A percentile compares a stretch with the other conserved stretches of the same genome.
phyloP scores from a whole-genome alignment of 2,329 filamentous ascomycete genomes.

The Fusarium fujikuroi region DNA sequence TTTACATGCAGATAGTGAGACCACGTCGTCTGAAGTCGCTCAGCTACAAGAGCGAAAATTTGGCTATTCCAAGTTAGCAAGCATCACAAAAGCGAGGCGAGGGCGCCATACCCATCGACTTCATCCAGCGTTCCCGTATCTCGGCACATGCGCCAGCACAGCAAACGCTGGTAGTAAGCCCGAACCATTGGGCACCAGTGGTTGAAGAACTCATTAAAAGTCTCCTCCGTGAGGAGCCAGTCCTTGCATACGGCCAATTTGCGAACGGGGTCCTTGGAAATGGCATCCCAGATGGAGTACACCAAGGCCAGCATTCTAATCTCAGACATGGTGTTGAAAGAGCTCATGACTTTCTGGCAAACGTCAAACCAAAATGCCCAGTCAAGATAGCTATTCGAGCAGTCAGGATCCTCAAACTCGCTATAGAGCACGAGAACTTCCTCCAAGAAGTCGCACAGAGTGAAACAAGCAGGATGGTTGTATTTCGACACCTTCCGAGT shows the following conservation, averaged over 20 bases:
- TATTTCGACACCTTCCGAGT: slow-evolving; percentile 81
- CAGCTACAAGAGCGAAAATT: slow-evolving; percentile 74
- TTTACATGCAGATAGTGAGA: slow-evolving; percentile 81
- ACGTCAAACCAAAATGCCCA: slow-evolving; percentile 90
- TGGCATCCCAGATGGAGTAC: slow-evolving; percentile 81
- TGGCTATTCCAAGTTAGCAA: slow-evolving; percentile 58
- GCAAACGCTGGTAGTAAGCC: slow-evolving; percentile 88
- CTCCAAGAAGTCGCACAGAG: slow-evolving; percentile 90
- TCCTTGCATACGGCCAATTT: slow-evolving; percentile 77
- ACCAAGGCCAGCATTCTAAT: slow-evolving; percentile 85
- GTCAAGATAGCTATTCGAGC: slow-evolving; percentile 64
- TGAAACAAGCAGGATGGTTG: slow-evolving; percentile 85
- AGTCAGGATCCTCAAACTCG: slow-evolving; percentile 56
- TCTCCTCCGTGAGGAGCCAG: slow-evolving; percentile 78
- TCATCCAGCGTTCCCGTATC: slow-evolving; percentile 74
- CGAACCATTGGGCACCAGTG: slow-evolving; percentile 97
- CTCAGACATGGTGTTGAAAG: slow-evolving; percentile 90
- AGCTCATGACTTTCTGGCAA: slow-evolving; percentile 80
- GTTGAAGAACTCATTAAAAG: slow-evolving; percentile 86
- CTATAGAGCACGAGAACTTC: slow-evolving; percentile 76
- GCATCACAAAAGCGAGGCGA: neutral
- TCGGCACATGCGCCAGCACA: slow-evolving; percentile 89
- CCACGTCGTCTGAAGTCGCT: slow-evolving; percentile 78
- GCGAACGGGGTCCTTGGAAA: slow-evolving; percentile 71
- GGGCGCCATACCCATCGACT: slow-evolving; percentile 69